Conservation (phyloP, 495 filamentous ascomycete species). For the Penicillium lividum region DNA sequence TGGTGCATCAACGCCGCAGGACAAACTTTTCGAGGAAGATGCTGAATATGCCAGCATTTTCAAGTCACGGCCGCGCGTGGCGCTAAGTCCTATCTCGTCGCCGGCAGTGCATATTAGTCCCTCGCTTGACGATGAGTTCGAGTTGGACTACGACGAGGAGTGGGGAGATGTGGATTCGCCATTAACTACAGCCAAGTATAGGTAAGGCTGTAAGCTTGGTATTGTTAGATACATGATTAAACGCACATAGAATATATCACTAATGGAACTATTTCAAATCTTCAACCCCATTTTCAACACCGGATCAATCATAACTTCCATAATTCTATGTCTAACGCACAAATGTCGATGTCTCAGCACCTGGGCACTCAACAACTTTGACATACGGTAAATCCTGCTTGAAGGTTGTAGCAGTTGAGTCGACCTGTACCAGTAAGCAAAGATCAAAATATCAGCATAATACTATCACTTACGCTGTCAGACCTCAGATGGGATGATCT, state of each 20-base stretch:
- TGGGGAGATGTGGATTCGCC: constrained; percentile 27
- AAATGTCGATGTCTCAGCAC: too few relatives aligned
- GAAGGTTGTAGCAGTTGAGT: neutral
- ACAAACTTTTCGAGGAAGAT: constrained; percentile 63
- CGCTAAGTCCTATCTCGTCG: constrained; percentile 68
- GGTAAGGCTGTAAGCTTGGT: neutral
- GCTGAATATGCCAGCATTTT: constrained; percentile 84
- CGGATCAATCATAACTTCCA: neutral
- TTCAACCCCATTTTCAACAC: neutral
- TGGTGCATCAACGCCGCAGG: constrained; percentile 53
- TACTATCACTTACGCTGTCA: neutral
- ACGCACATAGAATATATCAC: neutral
- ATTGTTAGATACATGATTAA: neutral
- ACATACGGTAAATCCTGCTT: neutral
- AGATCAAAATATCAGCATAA: neutral
- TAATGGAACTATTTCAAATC: too few relatives aligned
- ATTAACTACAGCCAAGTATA: constrained; percentile 11
- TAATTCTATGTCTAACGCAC: neutral
- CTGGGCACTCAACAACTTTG: neutral
- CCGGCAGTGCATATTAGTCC: constrained; percentile 51
- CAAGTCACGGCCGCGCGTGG: constrained; percentile 78
- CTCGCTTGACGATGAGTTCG: constrained; percentile 30
- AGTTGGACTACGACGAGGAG: constrained; percentile 25
- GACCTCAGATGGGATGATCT: neutral
- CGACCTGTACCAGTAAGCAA: neutral